Percentiles rank a stretch among this genome's conserved stretches.
These are phyloP conservation scores for Castanea mollissima DNA, from an alignment of 306 rosid species.

Conservation along the genomic window DNA sequence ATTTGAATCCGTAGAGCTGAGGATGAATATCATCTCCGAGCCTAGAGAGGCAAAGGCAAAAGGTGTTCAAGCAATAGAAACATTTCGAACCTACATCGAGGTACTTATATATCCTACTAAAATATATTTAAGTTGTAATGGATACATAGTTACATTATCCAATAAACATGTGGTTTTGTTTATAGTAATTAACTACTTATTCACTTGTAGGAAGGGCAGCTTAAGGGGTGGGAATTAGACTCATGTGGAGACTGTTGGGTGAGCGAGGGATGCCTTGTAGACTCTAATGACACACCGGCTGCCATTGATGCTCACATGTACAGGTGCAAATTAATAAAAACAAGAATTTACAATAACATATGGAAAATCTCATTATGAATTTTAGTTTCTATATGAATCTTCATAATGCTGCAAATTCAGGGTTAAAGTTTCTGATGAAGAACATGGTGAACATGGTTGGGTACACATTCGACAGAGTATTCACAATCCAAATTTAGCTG, in stretches of 20 bases:
- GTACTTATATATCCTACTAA: constrained; percentile 26
- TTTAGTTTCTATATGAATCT: background rate
- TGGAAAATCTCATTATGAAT: background rate
- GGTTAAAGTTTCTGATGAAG: constrained; percentile 60
- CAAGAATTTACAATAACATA: background rate
- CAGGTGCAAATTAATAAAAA: constrained; percentile 40
- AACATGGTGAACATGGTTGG: constrained; percentile 75
- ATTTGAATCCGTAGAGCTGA: constrained; percentile 58
- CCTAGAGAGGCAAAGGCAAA: constrained; percentile 71
- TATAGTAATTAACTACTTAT: background rate
- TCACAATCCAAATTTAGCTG: constrained; percentile 88
- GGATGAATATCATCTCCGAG: constrained; percentile 65
- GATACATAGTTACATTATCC: background rate
- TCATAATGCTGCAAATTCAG: constrained; percentile 33
- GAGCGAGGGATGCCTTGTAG: constrained; percentile 83
- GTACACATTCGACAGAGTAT: constrained; percentile 78
- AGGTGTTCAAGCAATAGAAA: constrained; percentile 61
- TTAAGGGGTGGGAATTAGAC: constrained; percentile 87
- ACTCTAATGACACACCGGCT: constrained; percentile 58
- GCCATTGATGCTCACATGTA: constrained; percentile 81
- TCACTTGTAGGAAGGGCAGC: constrained; percentile 57
- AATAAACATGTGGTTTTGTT: background rate
- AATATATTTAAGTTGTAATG: background rate
- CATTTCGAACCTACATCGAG: constrained; percentile 63
- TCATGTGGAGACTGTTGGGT: constrained; percentile 97